Conservation (phyloP, 768 basidiomycete species). For the Boletales sp. region DNA sequence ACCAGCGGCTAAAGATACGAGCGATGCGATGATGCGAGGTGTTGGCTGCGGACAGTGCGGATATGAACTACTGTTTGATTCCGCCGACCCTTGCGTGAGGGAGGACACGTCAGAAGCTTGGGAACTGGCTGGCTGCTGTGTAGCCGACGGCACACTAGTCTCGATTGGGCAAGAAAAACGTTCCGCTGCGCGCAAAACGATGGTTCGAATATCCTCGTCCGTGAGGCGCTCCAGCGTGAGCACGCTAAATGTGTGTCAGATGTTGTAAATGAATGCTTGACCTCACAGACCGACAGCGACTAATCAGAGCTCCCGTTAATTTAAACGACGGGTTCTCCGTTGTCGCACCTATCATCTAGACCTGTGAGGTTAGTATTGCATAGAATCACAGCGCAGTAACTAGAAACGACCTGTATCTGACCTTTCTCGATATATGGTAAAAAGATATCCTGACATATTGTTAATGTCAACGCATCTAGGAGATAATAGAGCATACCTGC, state of each 20-base stretch:
- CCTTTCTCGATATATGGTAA: slow-evolving; percentile 81
- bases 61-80: slow-evolving; percentile 17
- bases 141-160: not conserved
- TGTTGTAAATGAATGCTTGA: not conserved
- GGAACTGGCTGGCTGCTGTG: slow-evolving; percentile 12
- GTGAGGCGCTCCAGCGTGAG: slow-evolving; percentile 69
- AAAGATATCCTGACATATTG: slow-evolving; percentile 61
- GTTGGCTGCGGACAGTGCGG: slow-evolving; percentile 40
- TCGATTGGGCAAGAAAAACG: slow-evolving; percentile 27
- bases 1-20: slow-evolving; percentile 56
- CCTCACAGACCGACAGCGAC: slow-evolving; percentile 64
- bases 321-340: slow-evolving; percentile 91
- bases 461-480: slow-evolving; percentile 6
- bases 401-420: slow-evolving; percentile 57
- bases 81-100: slow-evolving; percentile 16
- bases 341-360: slow-evolving; percentile 73
- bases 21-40: slow-evolving; percentile 41
- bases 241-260: slow-evolving; percentile 47
- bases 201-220: slow-evolving; percentile 53
- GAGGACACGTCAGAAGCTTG: slow-evolving; percentile 17
- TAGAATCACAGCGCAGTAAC: too few relatives aligned
- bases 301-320: slow-evolving; percentile 65
- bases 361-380: not conserved
- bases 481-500: slow-evolving; percentile 41
- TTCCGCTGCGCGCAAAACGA: slow-evolving; percentile 54